Conservation (phyloP, 257 asterid genomes). For the Capsicum baccatum region DNA sequence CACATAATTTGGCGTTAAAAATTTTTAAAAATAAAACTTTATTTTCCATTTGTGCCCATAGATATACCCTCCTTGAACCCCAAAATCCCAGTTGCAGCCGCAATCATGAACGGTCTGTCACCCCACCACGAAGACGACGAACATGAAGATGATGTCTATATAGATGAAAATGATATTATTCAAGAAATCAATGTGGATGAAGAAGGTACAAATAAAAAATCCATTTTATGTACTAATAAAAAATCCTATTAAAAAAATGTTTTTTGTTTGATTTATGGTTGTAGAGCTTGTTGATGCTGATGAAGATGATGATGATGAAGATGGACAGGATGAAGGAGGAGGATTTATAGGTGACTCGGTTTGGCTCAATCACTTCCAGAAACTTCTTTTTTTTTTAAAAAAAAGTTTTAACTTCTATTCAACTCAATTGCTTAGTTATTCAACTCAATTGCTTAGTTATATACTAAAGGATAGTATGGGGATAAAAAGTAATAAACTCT, state of each 20-base stretch:
- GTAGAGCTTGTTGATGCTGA: slow-evolving; percentile 88
- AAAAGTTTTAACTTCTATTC: background rate
- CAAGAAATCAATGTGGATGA: slow-evolving; percentile 72
- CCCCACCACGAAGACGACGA: slow-evolving; percentile 44
- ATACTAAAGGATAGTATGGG: no score
- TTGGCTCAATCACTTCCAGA: slow-evolving; percentile 20
- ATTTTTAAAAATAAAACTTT: no score
- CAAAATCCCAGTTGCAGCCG: background rate
- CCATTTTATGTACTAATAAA: background rate
- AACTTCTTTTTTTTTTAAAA: background rate
- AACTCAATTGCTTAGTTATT: slow-evolving; percentile 26
- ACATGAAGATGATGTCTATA: slow-evolving; percentile 47
- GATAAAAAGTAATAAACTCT: no score
- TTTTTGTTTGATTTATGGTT: slow-evolving; percentile 10
- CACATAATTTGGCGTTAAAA: no score
- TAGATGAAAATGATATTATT: slow-evolving; percentile 70
- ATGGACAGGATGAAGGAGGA: slow-evolving; percentile 42
- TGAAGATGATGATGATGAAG: slow-evolving; percentile 49
- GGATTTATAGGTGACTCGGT: slow-evolving; percentile 26
- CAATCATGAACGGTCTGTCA: slow-evolving; percentile 27
- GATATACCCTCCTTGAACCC: background rate
- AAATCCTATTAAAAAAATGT: no score
- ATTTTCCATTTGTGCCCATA: background rate
- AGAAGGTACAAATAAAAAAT: slow-evolving; percentile 53
- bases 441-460: no score